Percentiles rank a stretch among this genome's conserved stretches.
Conservation (phyloP, 2,329 filamentous ascomycete genomes). For the Thielaviopsis ethacetica region DNA sequence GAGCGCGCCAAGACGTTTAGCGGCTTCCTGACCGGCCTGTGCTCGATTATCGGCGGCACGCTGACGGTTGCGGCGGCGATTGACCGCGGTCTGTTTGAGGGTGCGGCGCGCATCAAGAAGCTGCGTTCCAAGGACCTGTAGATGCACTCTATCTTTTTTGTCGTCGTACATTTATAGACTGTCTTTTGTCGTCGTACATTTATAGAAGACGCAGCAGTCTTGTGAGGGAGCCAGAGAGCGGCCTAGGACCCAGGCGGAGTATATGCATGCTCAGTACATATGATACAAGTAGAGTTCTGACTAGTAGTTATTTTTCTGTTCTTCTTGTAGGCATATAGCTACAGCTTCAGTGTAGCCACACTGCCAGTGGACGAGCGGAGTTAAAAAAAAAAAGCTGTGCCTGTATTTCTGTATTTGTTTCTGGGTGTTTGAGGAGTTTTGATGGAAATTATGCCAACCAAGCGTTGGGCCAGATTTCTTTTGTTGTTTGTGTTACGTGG, state of each 20-base stretch:
- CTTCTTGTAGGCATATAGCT: neutral
- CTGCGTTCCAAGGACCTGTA: slow-evolving; percentile 49
- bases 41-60: slow-evolving; percentile 86
- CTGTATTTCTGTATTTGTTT: neutral
- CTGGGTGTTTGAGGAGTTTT: neutral
- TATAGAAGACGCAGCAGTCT: too few relatives aligned
- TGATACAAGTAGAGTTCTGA: neutral
- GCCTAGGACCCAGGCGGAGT: too few relatives aligned
- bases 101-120: slow-evolving; percentile 72
- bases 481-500: neutral
- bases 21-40: slow-evolving; percentile 84
- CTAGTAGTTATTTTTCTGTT: neutral
- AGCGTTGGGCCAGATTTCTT: too few relatives aligned
- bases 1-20: slow-evolving; percentile 76
- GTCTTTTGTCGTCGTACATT: too few relatives aligned
- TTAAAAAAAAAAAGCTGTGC: neutral
- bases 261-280: too few relatives aligned
- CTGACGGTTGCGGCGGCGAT: slow-evolving; percentile 89
- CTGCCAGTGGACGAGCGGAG: too few relatives aligned
- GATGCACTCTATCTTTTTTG: slow-evolving; percentile 6
- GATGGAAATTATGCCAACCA: neutral
- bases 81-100: slow-evolving; percentile 84
- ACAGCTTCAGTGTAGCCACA: neutral
- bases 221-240: too few relatives aligned
- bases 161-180: too few relatives aligned